A percentile compares a stretch with the other conserved stretches of the same genome.
Evolutionary conservation across 108 stramenopile species (phyloP).

Genomic region (Cylindrotheca fusiformis): DNA sequence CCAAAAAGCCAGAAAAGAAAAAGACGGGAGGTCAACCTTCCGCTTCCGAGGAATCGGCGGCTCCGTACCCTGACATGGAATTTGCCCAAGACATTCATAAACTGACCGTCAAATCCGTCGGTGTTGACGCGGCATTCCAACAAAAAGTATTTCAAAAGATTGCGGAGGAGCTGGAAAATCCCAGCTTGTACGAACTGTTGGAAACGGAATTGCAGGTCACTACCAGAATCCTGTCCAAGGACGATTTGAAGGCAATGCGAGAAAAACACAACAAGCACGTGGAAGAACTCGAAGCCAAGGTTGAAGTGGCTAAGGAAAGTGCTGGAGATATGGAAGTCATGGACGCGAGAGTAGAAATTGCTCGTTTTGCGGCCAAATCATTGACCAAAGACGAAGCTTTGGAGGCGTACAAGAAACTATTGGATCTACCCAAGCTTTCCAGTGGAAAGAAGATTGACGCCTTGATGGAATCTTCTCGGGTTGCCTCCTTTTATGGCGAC

Average conservation of each 20-base stretch:
- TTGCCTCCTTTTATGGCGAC: conserved; percentile 85
- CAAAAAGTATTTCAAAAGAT: conserved; percentile 46
- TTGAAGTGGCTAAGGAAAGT: conserved; percentile 83
- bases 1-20: background rate
- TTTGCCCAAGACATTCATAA: conserved; percentile 73
- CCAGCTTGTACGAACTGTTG: conserved; percentile 56
- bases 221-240: conserved; percentile 27
- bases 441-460: conserved; percentile 97
- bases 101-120: conserved; percentile 35
- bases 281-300: conserved; percentile 44
- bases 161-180: conserved; percentile 64
- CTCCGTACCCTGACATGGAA: conserved; percentile 72
- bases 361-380: conserved; percentile 85
- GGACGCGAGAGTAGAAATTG: conserved; percentile 83
- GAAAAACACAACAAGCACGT: conserved; percentile 43
- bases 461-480: conserved; percentile 85
- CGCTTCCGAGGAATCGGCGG: conserved; percentile 67
- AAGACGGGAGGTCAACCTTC: conserved; percentile 43
- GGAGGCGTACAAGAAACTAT: conserved; percentile 78
- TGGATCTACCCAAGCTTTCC: conserved; percentile 84
- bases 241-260: conserved; percentile 37
- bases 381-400: conserved; percentile 77
- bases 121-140: conserved; percentile 30
- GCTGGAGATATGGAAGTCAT: conserved; percentile 98
- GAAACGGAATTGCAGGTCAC: conserved; percentile 21